These are phyloP conservation scores for Xanthoconium separans DNA, from an alignment of 1,284 basidiomycete genomes.

Conservation along the genomic window DNA sequence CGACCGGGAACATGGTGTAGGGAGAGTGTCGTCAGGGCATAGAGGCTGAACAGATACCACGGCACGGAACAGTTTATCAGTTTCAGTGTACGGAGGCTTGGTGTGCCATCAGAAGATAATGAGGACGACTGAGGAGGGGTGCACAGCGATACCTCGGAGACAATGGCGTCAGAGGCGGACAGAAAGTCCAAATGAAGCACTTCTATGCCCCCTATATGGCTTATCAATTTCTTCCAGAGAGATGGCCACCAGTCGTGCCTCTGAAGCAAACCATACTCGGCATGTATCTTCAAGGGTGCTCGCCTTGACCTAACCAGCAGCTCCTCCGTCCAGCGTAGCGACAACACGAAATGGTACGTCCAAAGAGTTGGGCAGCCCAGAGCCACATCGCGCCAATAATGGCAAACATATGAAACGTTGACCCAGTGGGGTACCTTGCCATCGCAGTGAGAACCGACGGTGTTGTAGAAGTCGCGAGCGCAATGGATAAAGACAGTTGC, in stretches of 20 bases:
- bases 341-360: not conserved
- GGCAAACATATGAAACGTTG: not conserved
- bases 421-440: not conserved
- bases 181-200: not conserved
- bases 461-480: slow-evolving; percentile 1
- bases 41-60: not conserved
- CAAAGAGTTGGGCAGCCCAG: too few relatives aligned
- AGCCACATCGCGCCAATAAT: too few relatives aligned
- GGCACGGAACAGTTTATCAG: not conserved
- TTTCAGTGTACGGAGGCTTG: not conserved
- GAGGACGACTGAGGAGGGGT: too few relatives aligned
- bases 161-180: too few relatives aligned
- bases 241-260: not conserved
- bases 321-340: slow-evolving; percentile 26
- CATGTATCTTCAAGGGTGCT: slow-evolving; percentile 19
- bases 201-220: not conserved
- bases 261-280: too few relatives aligned
- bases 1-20: too few relatives aligned
- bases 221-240: not conserved
- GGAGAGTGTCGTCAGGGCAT: not conserved
- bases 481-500: slow-evolving; percentile 17
- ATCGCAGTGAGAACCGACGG: too few relatives aligned
- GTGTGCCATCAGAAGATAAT: not conserved
- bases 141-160: too few relatives aligned
- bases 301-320: slow-evolving; percentile 22